Conservation (phyloP, 768 basidiomycete species). For the Leucosporidium creatinivorum region DNA sequence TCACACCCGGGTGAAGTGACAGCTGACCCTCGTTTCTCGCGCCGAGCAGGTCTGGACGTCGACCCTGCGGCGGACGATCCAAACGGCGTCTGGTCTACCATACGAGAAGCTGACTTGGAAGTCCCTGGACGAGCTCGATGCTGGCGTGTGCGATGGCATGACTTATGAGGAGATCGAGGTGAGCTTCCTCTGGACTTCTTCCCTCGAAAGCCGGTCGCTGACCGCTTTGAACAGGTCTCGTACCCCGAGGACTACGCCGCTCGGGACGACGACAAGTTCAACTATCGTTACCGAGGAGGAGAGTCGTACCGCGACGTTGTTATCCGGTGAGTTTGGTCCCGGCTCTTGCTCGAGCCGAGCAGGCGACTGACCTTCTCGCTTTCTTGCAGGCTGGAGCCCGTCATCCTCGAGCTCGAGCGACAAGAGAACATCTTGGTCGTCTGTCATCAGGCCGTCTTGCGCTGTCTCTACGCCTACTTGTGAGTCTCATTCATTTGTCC, state of each 20-base stretch:
- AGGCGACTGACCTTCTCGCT: neutral
- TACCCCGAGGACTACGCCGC: constrained; percentile 99
- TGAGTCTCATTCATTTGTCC: constrained; percentile 31
- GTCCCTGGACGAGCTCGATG: constrained; percentile 93
- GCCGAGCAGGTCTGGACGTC: constrained; percentile 85
- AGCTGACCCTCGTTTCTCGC: neutral
- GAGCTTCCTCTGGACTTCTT: constrained; percentile 23
- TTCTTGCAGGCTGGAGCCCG: constrained; percentile 72
- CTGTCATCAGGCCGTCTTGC: constrained; percentile 67
- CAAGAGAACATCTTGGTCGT: constrained; percentile 96
- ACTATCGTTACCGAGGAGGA: constrained; percentile 90
- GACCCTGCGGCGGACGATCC: constrained; percentile 85
- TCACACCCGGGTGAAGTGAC: no score
- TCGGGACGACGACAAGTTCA: constrained; percentile 98
- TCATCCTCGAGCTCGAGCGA: constrained; percentile 98
- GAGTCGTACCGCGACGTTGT: constrained; percentile 94
- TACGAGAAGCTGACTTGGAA: constrained; percentile 97
- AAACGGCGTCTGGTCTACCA: constrained; percentile 72
- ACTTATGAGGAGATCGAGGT: constrained; percentile 99
- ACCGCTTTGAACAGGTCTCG: constrained; percentile 51
- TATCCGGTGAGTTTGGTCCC: constrained; percentile 19
- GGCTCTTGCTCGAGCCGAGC: constrained; percentile 43
- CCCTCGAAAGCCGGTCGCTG: neutral
- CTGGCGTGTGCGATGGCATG: constrained; percentile 99
- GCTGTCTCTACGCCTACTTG: constrained; percentile 81